Base-by-base conservation (phyloP, 441 rosid genomes). In the Adansonia rubrostipa region DNA sequence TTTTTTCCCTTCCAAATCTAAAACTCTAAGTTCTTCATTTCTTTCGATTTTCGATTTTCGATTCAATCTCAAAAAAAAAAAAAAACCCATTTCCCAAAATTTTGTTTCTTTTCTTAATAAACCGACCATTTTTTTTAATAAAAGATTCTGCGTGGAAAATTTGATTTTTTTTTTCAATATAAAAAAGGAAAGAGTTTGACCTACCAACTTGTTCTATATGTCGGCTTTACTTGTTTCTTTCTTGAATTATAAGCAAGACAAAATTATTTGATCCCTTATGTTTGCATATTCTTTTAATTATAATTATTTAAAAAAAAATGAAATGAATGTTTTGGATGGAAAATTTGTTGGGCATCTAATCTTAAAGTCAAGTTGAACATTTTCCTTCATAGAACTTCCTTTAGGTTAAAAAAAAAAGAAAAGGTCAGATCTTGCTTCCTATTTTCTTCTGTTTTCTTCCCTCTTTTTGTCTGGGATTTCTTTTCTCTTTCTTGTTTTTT, bases 181-280 rank as follows among this genome's bases (percentile, higher is more conserved):
- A 3, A 44, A 67, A 45, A 4, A 14, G 9, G 14, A 62, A 28
- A 8, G 6, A 5, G 6, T 40, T 60, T 60, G 68, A 74, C 56
- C 77, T 6, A 54, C 50, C 44, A 13, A 8, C 53, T 76, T 64
- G 50, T 62, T 42, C 67, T 28, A 51, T 28, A 45, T 5, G 83
- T 79, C 79, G 76, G 83, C 89, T 72, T 61, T 75, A 80, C 80
- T 50, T 54, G 33, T 56, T 65, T 78, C 19, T 83, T 78, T 42
- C 72, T 71, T 78, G 75, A 58, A 75, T 58, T 50, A 65, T 77
- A 78, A 80, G 80, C 73, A 28, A 70, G 51, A 80, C 58, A 74
- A 68, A 68, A 50, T 9, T 5, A 69, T 61, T 47, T 60, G 77
- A 22, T 22, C 20, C 17, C 48, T 69, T 66, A 19, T 42, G 50